Percentiles rank a stretch among this genome's conserved stretches.
Conservation (phyloP, 2,329 filamentous ascomycete species). For the Ilyonectria mors-panacis region DNA sequence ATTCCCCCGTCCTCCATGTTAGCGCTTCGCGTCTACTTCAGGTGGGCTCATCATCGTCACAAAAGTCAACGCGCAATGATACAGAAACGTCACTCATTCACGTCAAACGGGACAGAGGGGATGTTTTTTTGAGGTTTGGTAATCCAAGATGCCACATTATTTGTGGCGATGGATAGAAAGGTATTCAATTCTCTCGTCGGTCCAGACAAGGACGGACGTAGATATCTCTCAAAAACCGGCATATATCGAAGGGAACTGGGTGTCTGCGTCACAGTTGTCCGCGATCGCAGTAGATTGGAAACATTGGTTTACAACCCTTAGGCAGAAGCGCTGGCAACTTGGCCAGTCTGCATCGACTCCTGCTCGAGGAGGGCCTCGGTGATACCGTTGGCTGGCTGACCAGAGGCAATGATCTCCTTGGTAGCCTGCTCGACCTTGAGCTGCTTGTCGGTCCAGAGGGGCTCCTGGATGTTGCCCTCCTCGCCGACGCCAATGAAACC, state of each 20-base stretch:
- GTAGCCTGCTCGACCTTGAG: conserved; percentile 80
- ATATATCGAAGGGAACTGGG: conserved; percentile 43
- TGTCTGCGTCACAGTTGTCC: conserved; percentile 27
- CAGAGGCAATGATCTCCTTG: conserved; percentile 70
- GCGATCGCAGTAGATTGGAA: conserved; percentile 19
- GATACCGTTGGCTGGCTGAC: conserved; percentile 57
- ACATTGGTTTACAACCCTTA: conserved; percentile 23
- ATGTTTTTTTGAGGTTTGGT: conserved; percentile 11
- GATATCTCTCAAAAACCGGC: conserved; percentile 39
- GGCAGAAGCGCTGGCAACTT: conserved; percentile 50
- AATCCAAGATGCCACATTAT: conserved; percentile 21
- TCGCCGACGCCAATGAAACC: conserved; percentile 96
- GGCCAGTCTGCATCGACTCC: conserved; percentile 58
- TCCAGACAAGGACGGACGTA: conserved; percentile 32
- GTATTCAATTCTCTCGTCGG: conserved; percentile 42
- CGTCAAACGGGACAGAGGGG: conserved; percentile 11
- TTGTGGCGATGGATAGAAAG: conserved; percentile 29
- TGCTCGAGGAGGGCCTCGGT: conserved; percentile 73
- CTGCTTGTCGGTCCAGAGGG: conserved; percentile 95
- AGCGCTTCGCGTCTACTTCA: background rate
- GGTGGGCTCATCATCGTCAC: background rate
- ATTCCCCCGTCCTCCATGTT: background rate
- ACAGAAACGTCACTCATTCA: conserved; percentile 12
- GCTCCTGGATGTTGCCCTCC: conserved; percentile 71
- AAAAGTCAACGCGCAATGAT: background rate